phyloP scores from a whole-genome alignment of 345 rosid species.

The Leavenworthia alabamica region DNA sequence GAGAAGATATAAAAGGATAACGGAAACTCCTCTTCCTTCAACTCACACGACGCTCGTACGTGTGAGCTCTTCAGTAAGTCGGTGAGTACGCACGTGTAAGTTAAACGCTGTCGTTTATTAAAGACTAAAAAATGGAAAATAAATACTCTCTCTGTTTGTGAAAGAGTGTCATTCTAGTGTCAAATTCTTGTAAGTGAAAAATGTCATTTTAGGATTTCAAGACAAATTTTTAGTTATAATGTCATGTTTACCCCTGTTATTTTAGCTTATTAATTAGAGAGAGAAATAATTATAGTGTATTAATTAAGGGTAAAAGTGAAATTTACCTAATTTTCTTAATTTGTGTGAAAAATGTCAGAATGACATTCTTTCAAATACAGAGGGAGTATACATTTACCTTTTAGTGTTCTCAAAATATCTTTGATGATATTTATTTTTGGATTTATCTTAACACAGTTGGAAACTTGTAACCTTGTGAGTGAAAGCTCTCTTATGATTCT shows the following conservation, averaged over 20 bases:
- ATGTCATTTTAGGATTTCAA: no score
- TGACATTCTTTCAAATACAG: no score
- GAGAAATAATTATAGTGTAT: no score
- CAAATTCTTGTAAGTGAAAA: no score
- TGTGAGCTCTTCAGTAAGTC: constrained; percentile 5
- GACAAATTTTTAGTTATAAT: no score
- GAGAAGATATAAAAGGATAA: constrained; percentile 44
- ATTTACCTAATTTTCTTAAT: no score
- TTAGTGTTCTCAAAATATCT: not conserved
- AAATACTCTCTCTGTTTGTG: no score
- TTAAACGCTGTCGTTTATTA: not conserved
- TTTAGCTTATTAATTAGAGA: no score
- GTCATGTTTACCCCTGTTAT: no score
- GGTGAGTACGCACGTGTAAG: constrained; percentile 18
- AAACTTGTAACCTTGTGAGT: not conserved
- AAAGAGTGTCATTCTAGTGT: no score
- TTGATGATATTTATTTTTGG: not conserved
- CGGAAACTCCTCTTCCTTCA: constrained; percentile 59
- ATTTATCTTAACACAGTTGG: not conserved
- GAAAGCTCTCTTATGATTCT: not conserved
- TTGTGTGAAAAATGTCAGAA: no score
- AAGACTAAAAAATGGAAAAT: not conserved
- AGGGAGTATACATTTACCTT: not conserved
- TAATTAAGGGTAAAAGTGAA: no score
- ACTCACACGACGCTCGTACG: not conserved